These are phyloP conservation scores for Phyllachora maydis DNA, from an alignment of 2,329 filamentous ascomycete genomes.

Conservation along the genomic window DNA sequence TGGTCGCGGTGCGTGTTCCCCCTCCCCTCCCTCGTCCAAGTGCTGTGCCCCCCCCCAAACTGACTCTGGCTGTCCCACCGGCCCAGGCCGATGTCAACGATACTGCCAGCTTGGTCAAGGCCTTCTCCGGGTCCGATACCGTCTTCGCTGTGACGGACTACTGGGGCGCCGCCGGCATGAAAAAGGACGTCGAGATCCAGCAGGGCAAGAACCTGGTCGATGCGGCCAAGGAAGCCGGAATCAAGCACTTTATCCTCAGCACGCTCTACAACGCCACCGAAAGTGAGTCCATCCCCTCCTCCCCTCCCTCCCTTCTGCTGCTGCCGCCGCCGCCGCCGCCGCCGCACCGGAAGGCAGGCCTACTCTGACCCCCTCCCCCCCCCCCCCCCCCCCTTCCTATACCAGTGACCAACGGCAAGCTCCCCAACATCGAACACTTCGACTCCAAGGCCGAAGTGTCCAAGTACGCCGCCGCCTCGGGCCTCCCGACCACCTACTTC, in stretches of 20 bases:
- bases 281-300: slow-evolving; percentile 9
- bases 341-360: no score
- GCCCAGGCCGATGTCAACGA: slow-evolving; percentile 25
- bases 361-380: no score
- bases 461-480: slow-evolving; percentile 24
- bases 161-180: slow-evolving; percentile 21
- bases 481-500: slow-evolving; percentile 26
- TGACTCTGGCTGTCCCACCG: no score
- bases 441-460: slow-evolving; percentile 35
- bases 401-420: slow-evolving; percentile 16
- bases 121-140: slow-evolving; percentile 21
- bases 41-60: no score
- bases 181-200: slow-evolving; percentile 17
- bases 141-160: slow-evolving; percentile 31
- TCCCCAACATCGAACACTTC: slow-evolving; percentile 25
- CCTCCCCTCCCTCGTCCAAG: no score
- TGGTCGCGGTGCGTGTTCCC: slow-evolving; percentile 17
- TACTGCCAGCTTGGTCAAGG: slow-evolving; percentile 18
- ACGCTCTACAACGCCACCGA: slow-evolving; percentile 18
- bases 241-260: slow-evolving; percentile 22
- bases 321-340: no score
- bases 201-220: slow-evolving; percentile 26
- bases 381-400: neutral
- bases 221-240: slow-evolving; percentile 18
- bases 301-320: neutral